Conservation (phyloP, 176 grass and related monocot genomes). For the Tillandsia fasciculata region DNA sequence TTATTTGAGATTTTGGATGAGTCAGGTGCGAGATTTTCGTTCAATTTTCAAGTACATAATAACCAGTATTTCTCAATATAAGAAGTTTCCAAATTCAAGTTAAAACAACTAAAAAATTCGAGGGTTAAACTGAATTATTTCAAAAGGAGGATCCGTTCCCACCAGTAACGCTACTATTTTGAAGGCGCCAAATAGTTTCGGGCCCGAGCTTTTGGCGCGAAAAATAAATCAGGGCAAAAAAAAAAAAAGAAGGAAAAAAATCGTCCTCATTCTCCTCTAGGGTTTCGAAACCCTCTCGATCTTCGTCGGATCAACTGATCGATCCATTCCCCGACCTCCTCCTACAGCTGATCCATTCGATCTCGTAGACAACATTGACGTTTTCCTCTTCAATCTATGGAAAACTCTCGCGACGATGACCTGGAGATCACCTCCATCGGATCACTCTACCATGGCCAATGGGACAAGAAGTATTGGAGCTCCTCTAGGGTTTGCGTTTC, state of each 20-base stretch:
- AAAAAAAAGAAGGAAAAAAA: not conserved
- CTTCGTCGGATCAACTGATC: not conserved
- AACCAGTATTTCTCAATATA: too few relatives aligned
- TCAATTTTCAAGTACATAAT: too few relatives aligned
- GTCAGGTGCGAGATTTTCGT: too few relatives aligned
- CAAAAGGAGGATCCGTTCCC: too few relatives aligned
- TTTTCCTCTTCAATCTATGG: not conserved
- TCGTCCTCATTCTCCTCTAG: not conserved
- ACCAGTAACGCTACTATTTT: too few relatives aligned
- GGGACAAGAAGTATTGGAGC: constrained; percentile 94
- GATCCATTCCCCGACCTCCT: too few relatives aligned
- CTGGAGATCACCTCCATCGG: constrained; percentile 66
- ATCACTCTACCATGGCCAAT: constrained; percentile 40
- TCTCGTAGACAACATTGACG: not conserved
- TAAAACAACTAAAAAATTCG: too few relatives aligned
- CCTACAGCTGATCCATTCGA: not conserved
- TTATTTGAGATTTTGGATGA: too few relatives aligned
- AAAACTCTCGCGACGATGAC: constrained; percentile 18
- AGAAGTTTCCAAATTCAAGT: too few relatives aligned
- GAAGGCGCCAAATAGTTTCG: too few relatives aligned
- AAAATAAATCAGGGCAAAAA: not conserved
- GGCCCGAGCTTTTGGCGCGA: not conserved
- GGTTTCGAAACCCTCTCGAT: not conserved
- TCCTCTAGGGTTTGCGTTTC: constrained; percentile 50
- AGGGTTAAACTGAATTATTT: too few relatives aligned